A percentile compares a stretch with the other conserved stretches of the same genome.
Evolutionary conservation across 2,329 filamentous ascomycete species (phyloP).

Genomic region (Ophiostoma triangulosporum): DNA sequence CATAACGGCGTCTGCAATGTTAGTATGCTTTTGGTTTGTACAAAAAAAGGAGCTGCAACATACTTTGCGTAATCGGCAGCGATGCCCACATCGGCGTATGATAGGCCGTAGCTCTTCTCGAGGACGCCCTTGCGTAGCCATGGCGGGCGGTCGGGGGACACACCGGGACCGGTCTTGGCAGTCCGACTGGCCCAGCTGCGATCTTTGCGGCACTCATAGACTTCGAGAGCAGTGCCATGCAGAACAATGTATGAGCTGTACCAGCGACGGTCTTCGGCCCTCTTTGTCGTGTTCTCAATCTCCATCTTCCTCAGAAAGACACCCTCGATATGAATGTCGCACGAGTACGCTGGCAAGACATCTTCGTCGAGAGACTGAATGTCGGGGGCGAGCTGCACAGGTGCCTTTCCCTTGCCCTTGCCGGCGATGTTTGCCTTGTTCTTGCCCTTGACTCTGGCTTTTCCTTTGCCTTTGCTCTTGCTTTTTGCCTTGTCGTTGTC

Average conservation of each 20-base stretch:
- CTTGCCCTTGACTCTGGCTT: slow-evolving; percentile 1
- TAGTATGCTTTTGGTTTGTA: neutral
- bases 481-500: neutral
- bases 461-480: neutral
- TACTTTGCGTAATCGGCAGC: slow-evolving; percentile 60
- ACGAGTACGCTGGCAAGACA: slow-evolving; percentile 41
- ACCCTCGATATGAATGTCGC: slow-evolving; percentile 39
- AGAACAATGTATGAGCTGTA: slow-evolving; percentile 48
- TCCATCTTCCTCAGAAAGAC: slow-evolving; percentile 53
- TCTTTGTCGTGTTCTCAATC: slow-evolving; percentile 49
- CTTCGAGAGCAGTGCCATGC: slow-evolving; percentile 52
- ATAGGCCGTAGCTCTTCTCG: slow-evolving; percentile 54
- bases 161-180: slow-evolving; percentile 32
- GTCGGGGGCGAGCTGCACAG: neutral
- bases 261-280: slow-evolving; percentile 51
- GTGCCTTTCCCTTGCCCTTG: slow-evolving; percentile 9
- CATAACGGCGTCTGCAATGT: slow-evolving; percentile 41
- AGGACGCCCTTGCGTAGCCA: slow-evolving; percentile 42
- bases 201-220: slow-evolving; percentile 50
- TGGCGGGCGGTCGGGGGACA: slow-evolving; percentile 35
- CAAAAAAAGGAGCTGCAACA: slow-evolving; percentile 17
- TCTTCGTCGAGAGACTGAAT: neutral
- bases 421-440: neutral
- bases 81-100: slow-evolving; percentile 63
- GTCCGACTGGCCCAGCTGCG: slow-evolving; percentile 33